Base-by-base conservation (phyloP, 2,329 filamentous ascomycete species). In the Neocatenulostroma microsporum region DNA sequence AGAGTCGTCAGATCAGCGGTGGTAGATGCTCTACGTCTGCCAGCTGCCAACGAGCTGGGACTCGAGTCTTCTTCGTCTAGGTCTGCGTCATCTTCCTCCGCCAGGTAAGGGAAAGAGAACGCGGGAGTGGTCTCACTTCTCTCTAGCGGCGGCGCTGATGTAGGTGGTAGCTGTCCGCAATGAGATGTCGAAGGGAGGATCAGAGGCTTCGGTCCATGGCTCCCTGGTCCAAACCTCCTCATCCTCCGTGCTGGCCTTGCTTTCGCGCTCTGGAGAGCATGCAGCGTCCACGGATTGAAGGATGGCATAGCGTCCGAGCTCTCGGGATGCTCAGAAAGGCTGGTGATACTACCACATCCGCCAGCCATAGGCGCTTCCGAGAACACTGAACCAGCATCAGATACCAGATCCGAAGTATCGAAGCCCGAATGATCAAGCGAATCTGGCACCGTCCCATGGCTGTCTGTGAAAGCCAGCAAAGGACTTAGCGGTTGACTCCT, bases 221-320 rank as follows among this genome's bases (percentile, higher is more conserved):
- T 53, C 12, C 57, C 57, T 17, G 49, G 56, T 19, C 55, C 55
- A 32, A 61, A 61, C 6, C 56, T 48, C 17, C 58, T 41, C 58
- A 61, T 61, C 24, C 58, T 42, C 17, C 57, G 41, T 17, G 40
- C 42, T 3, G 52, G 53, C 17, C 38, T 49, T 10, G 34, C 34
- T 30, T 46, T 39, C n/a, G 38, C 30, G 11, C 23, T 30, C 10
- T 34, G 42, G 4, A 36, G 34, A 5, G 45, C 36, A 18, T 39
- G 45, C 24, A 42, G 32, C n/a, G 17, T 45, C 41, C 42, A 45
- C 5, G 42, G 39, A 17, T 44, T 46, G 38, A 39, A 40, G 8
- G 17, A 21, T 31, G 23, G 40, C 18, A 19, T 35, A 24, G 17
- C n/a, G 30, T 35, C 17, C 20, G 21, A 29, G 14, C 21, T n/a